Percentiles rank a stretch among this genome's conserved stretches.
These are phyloP conservation scores for Boletales sp. DNA, from an alignment of 768 basidiomycete genomes.

Conservation along the genomic window DNA sequence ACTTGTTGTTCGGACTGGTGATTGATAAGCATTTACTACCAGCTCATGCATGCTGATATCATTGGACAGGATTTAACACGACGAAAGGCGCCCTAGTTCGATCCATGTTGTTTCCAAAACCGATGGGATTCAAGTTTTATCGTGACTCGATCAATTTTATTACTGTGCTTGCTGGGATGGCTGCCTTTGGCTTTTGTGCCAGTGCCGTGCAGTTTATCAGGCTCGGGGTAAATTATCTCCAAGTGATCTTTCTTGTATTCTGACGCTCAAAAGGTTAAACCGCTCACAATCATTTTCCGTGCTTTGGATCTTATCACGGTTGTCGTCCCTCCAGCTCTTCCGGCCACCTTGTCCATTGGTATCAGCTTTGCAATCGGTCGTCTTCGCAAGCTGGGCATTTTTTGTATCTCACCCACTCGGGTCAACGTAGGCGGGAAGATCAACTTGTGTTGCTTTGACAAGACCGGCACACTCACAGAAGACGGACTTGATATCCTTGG, in stretches of 20 bases:
- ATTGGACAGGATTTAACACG: constrained; percentile 81
- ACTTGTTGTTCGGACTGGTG: constrained; percentile 84
- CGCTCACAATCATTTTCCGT: constrained; percentile 87
- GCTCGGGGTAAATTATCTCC: constrained; percentile 59
- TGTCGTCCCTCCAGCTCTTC: constrained; percentile 95
- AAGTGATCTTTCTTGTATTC: background rate
- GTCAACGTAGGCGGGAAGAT: constrained; percentile 95
- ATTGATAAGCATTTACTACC: constrained; percentile 8
- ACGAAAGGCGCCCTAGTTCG: constrained; percentile 95
- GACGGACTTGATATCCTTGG: constrained; percentile 97
- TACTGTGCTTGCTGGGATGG: constrained; percentile 85
- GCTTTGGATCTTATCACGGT: constrained; percentile 95
- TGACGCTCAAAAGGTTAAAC: constrained; percentile 58
- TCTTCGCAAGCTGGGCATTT: constrained; percentile 83
- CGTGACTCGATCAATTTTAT: constrained; percentile 90
- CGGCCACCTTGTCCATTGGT: constrained; percentile 95
- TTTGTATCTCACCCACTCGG: constrained; percentile 93
- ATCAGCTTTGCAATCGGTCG: constrained; percentile 92
- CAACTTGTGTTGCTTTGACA: constrained; percentile 98
- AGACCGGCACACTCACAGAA: constrained; percentile 97
- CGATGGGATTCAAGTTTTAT: constrained; percentile 99
- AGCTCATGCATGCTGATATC: constrained; percentile 3
- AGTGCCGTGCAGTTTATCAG: constrained; percentile 90
- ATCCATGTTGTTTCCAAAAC: constrained; percentile 98
- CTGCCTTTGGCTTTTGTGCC: constrained; percentile 84